phyloP scores from a whole-genome alignment of 192 early-diverging fungal species.

The Irineochytrium annulatum region DNA sequence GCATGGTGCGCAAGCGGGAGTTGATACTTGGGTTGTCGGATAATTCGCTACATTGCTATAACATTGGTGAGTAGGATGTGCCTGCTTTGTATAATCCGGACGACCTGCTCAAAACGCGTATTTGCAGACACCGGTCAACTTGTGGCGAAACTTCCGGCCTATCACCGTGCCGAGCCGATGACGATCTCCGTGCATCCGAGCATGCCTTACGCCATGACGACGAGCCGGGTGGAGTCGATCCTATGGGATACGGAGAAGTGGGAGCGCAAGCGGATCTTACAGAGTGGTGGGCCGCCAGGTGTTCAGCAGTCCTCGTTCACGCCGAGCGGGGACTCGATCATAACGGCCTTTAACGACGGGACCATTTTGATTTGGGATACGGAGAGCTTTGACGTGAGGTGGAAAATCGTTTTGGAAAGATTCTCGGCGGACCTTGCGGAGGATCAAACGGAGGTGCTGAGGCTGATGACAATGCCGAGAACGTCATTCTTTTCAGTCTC shows the following conservation, averaged over 20 bases:
- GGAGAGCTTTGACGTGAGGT: constrained; percentile 33
- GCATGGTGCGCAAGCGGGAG: constrained; percentile 36
- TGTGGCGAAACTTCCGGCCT: constrained; percentile 41
- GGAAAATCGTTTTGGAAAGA: constrained; percentile 40
- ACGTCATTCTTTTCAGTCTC: constrained; percentile 21
- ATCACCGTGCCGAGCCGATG: constrained; percentile 21
- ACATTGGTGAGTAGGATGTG: constrained; percentile 38
- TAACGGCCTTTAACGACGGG: constrained; percentile 41
- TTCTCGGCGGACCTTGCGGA: constrained; percentile 13
- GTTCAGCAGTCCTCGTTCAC: constrained; percentile 41
- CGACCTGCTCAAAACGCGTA: neutral
- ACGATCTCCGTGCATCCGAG: constrained; percentile 42
- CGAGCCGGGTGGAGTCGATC: constrained; percentile 34
- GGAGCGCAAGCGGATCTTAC: constrained; percentile 42
- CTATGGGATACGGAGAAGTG: constrained; percentile 52
- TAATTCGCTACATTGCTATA: constrained; percentile 47
- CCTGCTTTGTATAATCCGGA: neutral
- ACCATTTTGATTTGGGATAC: constrained; percentile 45
- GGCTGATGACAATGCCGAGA: constrained; percentile 15
- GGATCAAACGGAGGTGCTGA: constrained; percentile 3
- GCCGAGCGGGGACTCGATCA: constrained; percentile 31
- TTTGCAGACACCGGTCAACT: constrained; percentile 38
- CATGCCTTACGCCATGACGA: constrained; percentile 30
- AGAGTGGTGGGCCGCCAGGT: constrained; percentile 26
- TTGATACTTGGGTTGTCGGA: constrained; percentile 45